Percentiles rank a stretch among this genome's conserved stretches.
These are phyloP conservation scores for Malassezia sp. DNA, from an alignment of 1,284 basidiomycete genomes.

Conservation along the genomic window DNA sequence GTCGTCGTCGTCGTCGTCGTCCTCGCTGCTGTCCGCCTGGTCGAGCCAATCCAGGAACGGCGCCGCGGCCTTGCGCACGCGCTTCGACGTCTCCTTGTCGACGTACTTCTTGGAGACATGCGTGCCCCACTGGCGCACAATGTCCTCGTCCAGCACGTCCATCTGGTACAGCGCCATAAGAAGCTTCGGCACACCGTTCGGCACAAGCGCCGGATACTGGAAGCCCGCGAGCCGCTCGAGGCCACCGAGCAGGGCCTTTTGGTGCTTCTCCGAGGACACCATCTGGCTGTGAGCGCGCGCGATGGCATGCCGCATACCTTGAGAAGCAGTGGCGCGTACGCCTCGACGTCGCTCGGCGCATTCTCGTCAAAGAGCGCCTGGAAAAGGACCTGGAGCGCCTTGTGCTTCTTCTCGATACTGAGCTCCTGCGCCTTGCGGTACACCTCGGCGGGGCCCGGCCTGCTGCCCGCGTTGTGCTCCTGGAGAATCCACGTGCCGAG, in stretches of 20 bases:
- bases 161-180: constrained; percentile 89
- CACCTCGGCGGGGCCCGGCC: constrained; percentile 55
- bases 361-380: constrained; percentile 76
- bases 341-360: constrained; percentile 62
- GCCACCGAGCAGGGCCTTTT: constrained; percentile 70
- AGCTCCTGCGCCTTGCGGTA: constrained; percentile 83
- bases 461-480: constrained; percentile 53
- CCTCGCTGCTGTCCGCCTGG: constrained; percentile 38
- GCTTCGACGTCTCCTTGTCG: constrained; percentile 88
- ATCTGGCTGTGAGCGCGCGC: too few species aligned
- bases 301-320: too few species aligned
- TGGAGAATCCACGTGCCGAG: constrained; percentile 80
- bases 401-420: constrained; percentile 92
- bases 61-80: constrained; percentile 84
- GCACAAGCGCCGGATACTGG: constrained; percentile 35
- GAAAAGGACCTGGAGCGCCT: constrained; percentile 70
- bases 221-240: constrained; percentile 43
- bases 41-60: constrained; percentile 61
- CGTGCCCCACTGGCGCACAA: constrained; percentile 83
- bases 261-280: constrained; percentile 68
- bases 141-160: constrained; percentile 83
- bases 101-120: constrained; percentile 94
- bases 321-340: constrained; percentile 63
- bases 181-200: constrained; percentile 64
- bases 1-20: constrained; percentile 39